These are phyloP conservation scores for Irpex sp. DNA, from an alignment of 1,284 basidiomycete species.

Conservation along the genomic window DNA sequence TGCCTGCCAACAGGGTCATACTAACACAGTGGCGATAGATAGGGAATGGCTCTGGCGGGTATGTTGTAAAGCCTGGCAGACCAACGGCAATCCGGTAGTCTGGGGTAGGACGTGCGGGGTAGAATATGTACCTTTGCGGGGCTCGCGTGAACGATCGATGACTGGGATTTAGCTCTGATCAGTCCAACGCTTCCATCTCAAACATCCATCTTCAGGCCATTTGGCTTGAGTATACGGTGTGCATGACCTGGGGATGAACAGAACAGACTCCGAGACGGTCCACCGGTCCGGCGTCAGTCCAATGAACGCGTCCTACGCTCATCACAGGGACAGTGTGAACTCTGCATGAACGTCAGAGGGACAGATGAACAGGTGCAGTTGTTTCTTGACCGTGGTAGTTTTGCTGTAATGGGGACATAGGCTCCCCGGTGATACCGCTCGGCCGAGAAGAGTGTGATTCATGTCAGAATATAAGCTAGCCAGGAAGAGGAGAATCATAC, in stretches of 20 bases:
- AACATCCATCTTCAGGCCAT: background rate
- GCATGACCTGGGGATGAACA: background rate
- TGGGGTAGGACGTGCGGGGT: background rate
- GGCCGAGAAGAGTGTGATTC: background rate
- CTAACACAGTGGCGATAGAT: background rate
- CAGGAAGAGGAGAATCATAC: background rate
- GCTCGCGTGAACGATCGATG: background rate
- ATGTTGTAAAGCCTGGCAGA: background rate
- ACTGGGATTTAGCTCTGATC: background rate
- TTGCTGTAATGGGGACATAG: background rate
- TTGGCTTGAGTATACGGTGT: background rate
- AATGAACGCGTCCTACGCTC: background rate
- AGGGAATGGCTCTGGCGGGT: background rate
- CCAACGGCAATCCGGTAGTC: background rate
- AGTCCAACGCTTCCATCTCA: background rate
- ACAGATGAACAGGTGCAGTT: background rate
- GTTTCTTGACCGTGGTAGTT: background rate
- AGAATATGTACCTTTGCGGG: background rate
- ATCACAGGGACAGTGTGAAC: background rate
- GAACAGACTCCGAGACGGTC: background rate
- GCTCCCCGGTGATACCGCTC: background rate
- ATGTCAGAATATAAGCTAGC: background rate
- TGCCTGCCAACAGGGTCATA: constrained; percentile 53
- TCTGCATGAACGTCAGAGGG: background rate
- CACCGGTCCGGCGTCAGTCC: background rate